phyloP scores from a whole-genome alignment of 1,139 yeast species.

The Ogataea hybrid region DNA sequence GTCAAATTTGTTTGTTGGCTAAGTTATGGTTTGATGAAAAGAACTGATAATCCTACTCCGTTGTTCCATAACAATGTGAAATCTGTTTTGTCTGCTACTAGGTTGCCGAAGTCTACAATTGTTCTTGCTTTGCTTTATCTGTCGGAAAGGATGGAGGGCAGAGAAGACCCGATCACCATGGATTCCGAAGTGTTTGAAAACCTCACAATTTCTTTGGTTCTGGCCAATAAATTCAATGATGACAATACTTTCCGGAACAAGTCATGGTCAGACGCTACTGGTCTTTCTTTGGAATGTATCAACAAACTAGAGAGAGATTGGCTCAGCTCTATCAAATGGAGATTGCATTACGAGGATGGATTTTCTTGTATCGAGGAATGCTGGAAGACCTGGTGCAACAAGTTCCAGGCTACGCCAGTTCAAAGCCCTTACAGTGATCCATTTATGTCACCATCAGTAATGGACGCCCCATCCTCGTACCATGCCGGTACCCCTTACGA shows the following conservation, averaged over 20 bases:
- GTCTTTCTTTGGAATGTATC: slow-evolving; percentile 58
- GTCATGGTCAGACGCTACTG: slow-evolving; percentile 96
- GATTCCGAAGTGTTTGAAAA: slow-evolving; percentile 55
- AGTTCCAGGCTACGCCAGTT: slow-evolving; percentile 22
- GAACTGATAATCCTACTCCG: slow-evolving; percentile 44
- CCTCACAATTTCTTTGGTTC: slow-evolving; percentile 67
- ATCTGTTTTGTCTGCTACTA: slow-evolving; percentile 81
- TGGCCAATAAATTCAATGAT: slow-evolving; percentile 93
- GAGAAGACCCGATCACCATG: slow-evolving; percentile 28
- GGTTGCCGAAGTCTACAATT: slow-evolving; percentile 81
- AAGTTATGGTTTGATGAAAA: slow-evolving; percentile 30
- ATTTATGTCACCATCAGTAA: slow-evolving; percentile 10
- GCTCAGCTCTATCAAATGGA: slow-evolving; percentile 52
- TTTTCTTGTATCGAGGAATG: slow-evolving; percentile 32
- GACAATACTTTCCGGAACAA: slow-evolving; percentile 94
- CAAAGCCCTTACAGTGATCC: slow-evolving; percentile 11
- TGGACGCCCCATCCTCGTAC: slow-evolving; percentile 8
- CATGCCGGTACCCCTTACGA: slow-evolving; percentile 12
- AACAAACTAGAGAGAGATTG: slow-evolving; percentile 72
- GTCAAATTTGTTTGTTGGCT: slow-evolving; percentile 54
- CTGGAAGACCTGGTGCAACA: slow-evolving; percentile 35
- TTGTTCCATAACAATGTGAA: slow-evolving; percentile 60
- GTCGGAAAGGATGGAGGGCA: slow-evolving; percentile 38
- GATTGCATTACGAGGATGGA: slow-evolving; percentile 37
- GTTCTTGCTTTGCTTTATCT: slow-evolving; percentile 77